Conservation (phyloP, 768 basidiomycete species). For the Amanita exitialis region DNA sequence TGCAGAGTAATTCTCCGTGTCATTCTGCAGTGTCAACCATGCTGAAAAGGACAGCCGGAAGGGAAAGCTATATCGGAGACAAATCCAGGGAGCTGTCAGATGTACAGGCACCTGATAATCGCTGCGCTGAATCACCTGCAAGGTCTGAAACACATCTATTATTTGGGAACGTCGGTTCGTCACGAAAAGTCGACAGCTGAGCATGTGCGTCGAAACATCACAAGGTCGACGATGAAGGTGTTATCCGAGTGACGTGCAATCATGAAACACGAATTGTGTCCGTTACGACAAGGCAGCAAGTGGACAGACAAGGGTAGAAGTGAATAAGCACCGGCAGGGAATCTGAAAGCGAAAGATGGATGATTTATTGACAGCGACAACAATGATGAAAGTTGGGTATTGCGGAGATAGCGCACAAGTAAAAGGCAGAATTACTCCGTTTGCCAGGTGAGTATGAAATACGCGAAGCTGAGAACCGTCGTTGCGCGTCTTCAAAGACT, state of each 20-base stretch:
- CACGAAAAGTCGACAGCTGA: neutral
- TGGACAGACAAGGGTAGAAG: too few relatives aligned
- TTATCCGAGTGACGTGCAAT: too few relatives aligned
- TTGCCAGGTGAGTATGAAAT: neutral
- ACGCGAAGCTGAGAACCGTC: neutral
- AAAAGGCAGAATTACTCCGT: neutral
- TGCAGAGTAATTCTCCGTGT: neutral
- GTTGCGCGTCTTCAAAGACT: neutral
- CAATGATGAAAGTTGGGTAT: neutral
- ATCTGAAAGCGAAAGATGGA: too few relatives aligned
- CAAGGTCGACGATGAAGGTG: too few relatives aligned
- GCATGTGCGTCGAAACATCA: too few relatives aligned
- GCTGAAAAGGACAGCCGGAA: too few relatives aligned
- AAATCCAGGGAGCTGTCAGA: neutral
- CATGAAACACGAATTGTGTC: too few relatives aligned
- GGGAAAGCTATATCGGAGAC: neutral
- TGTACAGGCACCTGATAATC: neutral
- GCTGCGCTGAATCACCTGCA: neutral
- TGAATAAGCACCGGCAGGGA: too few relatives aligned
- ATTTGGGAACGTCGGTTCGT: neutral
- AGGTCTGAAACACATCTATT: neutral
- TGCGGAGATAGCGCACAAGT: neutral
- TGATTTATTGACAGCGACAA: neutral
- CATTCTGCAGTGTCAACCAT: neutral
- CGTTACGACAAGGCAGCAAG: too few relatives aligned